Conservation (phyloP, 345 rosid genomes). For the Trapa bicornis region DNA sequence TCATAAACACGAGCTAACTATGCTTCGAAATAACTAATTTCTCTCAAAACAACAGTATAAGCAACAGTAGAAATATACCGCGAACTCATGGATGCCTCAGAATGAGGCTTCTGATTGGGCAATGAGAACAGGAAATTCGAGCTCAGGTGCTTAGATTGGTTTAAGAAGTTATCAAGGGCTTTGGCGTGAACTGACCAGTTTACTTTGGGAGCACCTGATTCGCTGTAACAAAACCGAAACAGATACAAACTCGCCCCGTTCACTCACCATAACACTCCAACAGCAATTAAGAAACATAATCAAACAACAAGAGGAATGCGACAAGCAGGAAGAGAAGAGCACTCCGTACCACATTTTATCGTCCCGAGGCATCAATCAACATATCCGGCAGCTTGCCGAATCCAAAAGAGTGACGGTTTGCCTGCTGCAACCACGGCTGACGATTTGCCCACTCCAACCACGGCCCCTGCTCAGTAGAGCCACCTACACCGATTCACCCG, state of each 20-base stretch:
- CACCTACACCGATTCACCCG: background rate
- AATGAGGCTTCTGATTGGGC: conserved; percentile 50
- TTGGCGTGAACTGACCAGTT: conserved; percentile 68
- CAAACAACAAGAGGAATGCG: background rate
- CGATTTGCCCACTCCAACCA: background rate
- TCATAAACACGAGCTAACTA: background rate
- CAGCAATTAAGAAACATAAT: background rate
- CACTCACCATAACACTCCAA: background rate
- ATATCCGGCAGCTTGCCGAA: background rate
- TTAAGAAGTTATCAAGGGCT: conserved; percentile 24
- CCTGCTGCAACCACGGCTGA: background rate
- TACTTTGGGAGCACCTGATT: conserved; percentile 30
- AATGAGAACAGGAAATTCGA: conserved; percentile 57
- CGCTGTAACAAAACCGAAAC: background rate
- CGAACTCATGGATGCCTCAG: conserved; percentile 27
- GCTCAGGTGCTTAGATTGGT: conserved; percentile 33
- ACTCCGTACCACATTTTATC: background rate
- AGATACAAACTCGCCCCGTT: background rate
- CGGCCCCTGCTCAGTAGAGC: background rate
- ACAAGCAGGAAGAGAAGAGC: background rate
- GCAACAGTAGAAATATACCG: conserved; percentile 25
- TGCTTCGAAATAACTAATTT: background rate
- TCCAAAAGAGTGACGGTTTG: background rate
- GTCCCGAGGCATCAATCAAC: conserved; percentile 2
- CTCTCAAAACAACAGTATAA: background rate